Conservation (phyloP, 305 asterid genomes). For the Ajuga reptans region DNA sequence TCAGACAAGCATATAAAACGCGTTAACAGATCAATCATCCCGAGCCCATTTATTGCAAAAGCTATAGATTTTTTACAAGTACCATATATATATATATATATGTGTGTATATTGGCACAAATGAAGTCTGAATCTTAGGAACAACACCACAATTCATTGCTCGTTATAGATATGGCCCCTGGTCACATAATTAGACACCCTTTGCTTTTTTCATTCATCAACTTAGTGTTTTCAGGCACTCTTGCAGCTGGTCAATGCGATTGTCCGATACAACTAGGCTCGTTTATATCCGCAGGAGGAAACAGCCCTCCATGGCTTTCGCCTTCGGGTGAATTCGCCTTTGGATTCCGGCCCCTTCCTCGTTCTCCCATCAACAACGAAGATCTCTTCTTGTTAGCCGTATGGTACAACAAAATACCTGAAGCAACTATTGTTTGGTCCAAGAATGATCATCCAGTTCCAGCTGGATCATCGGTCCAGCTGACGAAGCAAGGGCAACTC, state of each 20-base stretch:
- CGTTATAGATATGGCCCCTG: no score
- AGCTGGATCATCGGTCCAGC: constrained; percentile 25
- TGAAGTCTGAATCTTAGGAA: no score
- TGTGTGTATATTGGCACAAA: no score
- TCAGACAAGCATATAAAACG: no score
- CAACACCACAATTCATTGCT: no score
- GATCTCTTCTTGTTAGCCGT: constrained; percentile 27
- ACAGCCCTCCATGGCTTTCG: constrained; percentile 19
- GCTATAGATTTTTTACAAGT: no score
- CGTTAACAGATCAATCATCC: no score
- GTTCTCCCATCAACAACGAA: background rate
- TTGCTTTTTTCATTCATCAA: no score
- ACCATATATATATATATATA: no score
- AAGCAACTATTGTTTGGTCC: constrained; percentile 36
- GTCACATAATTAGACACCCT: no score
- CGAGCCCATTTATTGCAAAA: no score
- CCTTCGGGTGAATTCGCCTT: constrained; percentile 27
- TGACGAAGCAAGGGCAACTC: constrained; percentile 23
- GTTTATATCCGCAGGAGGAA: constrained; percentile 9
- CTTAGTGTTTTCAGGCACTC: background rate
- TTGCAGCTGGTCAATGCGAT: background rate
- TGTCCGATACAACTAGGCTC: background rate
- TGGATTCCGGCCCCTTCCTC: constrained; percentile 18
- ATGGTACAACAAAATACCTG: constrained; percentile 38
- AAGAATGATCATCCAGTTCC: constrained; percentile 19